Evolutionary conservation across 768 basidiomycete genomes (phyloP), one percentile per base, ranked within the genome.

Genomic region (Ramaria sp.): DNA sequence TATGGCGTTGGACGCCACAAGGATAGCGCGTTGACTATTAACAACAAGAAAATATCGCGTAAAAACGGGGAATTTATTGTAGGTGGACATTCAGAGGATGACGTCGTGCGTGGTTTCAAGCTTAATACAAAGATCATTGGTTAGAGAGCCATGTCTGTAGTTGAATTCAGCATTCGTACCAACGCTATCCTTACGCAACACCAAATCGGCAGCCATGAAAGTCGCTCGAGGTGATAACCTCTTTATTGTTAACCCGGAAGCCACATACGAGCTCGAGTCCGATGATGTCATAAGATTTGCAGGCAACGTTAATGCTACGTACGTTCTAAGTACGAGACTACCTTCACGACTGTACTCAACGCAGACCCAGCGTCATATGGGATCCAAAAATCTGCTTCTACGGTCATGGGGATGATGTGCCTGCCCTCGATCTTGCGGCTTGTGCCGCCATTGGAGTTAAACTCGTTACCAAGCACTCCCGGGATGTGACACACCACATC

Each of bases 401-500:
- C 20, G 68, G 74, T 12, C 65, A 72, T 30, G 60, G 68, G 9
- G 68, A 73, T 52, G 63, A 70, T 1, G 64, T 69, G 7, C 63
- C 76, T 51, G 71, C 73, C 3, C 58, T 69, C 2, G 71, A 74
- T 27, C 20, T 46, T 39, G 12, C 27, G n/a, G 2, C 30, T 51
- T 30, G 52, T 31, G 34, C 60, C 46, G 12, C 30, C 45, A 0
- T 64, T 83, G 88, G 86, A 1, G 73, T 89, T 43, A 76, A 79
- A 49, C 58, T 85, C 20, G 71, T 80, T 0, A 71, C 75, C 24
- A 73, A 70, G 2, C 73, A 73, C 0, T 67, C 70, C 41, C 62
- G 72, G 0, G 70, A 75, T 20, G 72, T 80, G 15, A 88, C 86
- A 0, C 86, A 90, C 60, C 83, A 88, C 64, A 72, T 89, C 51